Evolutionary conservation across 805 yeast species (phyloP), one percentile per base, ranked within the genome.

Genomic region (Komagataella ulmi): DNA sequence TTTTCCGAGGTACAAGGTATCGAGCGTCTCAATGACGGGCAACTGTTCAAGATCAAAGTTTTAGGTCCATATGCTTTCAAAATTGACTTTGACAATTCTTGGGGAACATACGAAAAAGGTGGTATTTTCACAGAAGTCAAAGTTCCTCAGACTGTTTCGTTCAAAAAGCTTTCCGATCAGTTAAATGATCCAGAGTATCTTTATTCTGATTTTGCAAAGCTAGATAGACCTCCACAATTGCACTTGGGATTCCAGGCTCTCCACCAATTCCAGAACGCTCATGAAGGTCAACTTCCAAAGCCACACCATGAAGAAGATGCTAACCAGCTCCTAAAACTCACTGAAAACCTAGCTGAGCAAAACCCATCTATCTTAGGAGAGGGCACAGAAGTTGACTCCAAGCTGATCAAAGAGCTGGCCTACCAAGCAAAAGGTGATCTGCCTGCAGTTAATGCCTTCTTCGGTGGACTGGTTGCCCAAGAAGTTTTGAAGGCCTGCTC

Each of bases 401-500:
- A 81, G 48, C 67, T 90, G 48, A 70, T 93, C 54, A 76, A 66
- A 51, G 90, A 87, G 61, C 71, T 93, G 55, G 71, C 96, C 0
- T 86, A 73, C 67, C 96, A 91, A 65, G 84, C 97, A 1, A 76
- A 82, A 50, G 99, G 99, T 68, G 97, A 91, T 60, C 68, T 91
- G 49, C 96, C 97, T 18, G 96, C 91, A 44, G 69, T 88, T 63
- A 82, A 80, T 57, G 97, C 97, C 1, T 84, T 90, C 55, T 79
- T 81, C 61, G 99, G 99, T 66, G 98, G 98, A 40, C 72, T 91
- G 51, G 84, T 88, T 48, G 99, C 99, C 3, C 99, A 93, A 68
- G 99, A 93, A 69, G 97, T 88, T 18, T 76, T 93, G 63, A 93
- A 93, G 70, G 95, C 95, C 47, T 85, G 90, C 59, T 87, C 97